phyloP scores from a whole-genome alignment of 495 filamentous ascomycete genomes.

The Mytilinidion resinicola region DNA sequence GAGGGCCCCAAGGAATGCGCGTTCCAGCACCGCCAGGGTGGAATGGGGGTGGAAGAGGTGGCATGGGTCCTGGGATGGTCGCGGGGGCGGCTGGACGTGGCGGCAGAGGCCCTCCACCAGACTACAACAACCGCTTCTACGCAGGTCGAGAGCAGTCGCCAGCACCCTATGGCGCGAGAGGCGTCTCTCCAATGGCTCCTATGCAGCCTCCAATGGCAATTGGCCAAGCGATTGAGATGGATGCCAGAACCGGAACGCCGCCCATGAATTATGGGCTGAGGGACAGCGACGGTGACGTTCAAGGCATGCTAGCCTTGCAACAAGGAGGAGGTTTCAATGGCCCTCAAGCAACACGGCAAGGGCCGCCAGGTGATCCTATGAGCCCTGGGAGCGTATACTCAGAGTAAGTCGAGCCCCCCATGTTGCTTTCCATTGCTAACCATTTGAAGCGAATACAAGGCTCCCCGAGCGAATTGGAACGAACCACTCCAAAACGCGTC shows the following conservation, averaged over 20 bases:
- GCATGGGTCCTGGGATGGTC: slow-evolving; percentile 34
- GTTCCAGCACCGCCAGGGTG: slow-evolving; percentile 31
- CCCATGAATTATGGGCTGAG: slow-evolving; percentile 43
- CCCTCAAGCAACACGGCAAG: slow-evolving; percentile 30
- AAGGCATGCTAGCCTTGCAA: slow-evolving; percentile 62
- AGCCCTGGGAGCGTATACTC: slow-evolving; percentile 65
- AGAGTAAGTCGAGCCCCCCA: slow-evolving; percentile 55
- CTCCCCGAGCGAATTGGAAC: slow-evolving; percentile 45
- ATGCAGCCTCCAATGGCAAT: slow-evolving; percentile 34
- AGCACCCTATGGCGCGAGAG: slow-evolving; percentile 17
- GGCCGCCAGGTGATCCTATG: slow-evolving; percentile 37
- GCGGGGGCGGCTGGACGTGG: slow-evolving; percentile 44
- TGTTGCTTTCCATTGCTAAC: slow-evolving; percentile 8
- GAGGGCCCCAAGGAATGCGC: slow-evolving; percentile 21
- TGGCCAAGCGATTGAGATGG: slow-evolving; percentile 83
- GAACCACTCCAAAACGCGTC: slow-evolving; percentile 31
- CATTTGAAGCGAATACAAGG: slow-evolving; percentile 40
- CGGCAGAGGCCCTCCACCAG: slow-evolving; percentile 50
- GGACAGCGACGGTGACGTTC: slow-evolving; percentile 62
- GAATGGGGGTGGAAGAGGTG: slow-evolving; percentile 32
- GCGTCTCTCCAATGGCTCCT: slow-evolving; percentile 13
- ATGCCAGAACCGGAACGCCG: slow-evolving; percentile 54
- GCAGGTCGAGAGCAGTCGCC: slow-evolving; percentile 19
- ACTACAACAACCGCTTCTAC: slow-evolving; percentile 31
- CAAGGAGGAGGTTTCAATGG: slow-evolving; percentile 43